These are phyloP conservation scores for Fraxinus latifolia DNA, from an alignment of 305 asterid genomes.

Conservation along the genomic window DNA sequence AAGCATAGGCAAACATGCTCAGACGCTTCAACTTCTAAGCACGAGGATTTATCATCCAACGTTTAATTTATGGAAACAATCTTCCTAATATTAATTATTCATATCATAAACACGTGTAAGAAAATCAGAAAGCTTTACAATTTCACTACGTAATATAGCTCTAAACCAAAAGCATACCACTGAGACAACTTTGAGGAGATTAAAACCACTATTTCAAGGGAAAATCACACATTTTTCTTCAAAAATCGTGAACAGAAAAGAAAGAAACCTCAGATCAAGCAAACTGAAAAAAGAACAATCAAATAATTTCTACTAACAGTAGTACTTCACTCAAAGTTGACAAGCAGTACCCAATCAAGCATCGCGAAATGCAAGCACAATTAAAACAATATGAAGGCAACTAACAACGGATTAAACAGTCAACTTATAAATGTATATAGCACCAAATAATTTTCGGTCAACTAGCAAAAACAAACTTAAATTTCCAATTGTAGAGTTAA, in stretches of 20 bases:
- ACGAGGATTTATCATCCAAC: not conserved
- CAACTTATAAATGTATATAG: conserved; percentile 22
- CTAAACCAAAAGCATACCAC: not conserved
- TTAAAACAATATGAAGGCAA: conserved; percentile 19
- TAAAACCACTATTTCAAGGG: not conserved
- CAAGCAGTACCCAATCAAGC: conserved; percentile 15
- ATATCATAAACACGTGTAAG: not conserved
- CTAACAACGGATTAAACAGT: conserved; percentile 6
- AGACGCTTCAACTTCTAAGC: not conserved
- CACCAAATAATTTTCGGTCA: conserved; percentile 10
- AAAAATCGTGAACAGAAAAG: not conserved
- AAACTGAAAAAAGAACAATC: not conserved
- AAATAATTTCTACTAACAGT: not conserved
- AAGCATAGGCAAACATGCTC: not conserved
- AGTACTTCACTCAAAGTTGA: conserved; percentile 13
- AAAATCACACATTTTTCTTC: not conserved
- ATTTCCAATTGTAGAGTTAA: not conserved
- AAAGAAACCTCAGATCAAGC: not conserved
- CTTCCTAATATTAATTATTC: not conserved
- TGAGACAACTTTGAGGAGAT: not conserved
- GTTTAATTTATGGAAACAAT: not conserved
- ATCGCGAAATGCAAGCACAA: not conserved
- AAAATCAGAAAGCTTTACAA: not conserved
- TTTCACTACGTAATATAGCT: not conserved
- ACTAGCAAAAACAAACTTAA: not conserved